A percentile compares a stretch with the other conserved stretches of the same genome.
These are phyloP conservation scores for Phytophthora tubulina DNA, from an alignment of 352 stramenopile species.

Conservation along the genomic window DNA sequence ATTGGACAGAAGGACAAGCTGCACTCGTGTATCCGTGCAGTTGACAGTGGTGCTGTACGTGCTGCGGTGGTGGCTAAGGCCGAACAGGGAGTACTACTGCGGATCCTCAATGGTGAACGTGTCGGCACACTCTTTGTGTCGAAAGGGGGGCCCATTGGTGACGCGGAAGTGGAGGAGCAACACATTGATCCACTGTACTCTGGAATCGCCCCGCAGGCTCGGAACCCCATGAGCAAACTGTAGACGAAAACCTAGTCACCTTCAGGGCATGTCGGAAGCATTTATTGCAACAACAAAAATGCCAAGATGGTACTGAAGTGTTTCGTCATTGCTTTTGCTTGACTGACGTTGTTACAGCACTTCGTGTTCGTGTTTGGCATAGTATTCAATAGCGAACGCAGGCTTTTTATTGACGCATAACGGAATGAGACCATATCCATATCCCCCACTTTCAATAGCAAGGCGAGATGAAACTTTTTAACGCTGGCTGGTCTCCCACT, in stretches of 20 bases:
- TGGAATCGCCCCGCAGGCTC: conserved; percentile 52
- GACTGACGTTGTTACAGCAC: too few relatives aligned
- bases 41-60: conserved; percentile 72
- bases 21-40: conserved; percentile 79
- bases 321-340: too few relatives aligned
- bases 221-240: conserved; percentile 51
- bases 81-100: conserved; percentile 64
- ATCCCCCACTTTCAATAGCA: too few relatives aligned
- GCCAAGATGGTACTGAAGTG: too few relatives aligned
- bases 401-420: too few relatives aligned
- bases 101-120: conserved; percentile 72
- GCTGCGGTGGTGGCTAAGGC: conserved; percentile 76
- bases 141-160: conserved; percentile 57
- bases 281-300: too few relatives aligned
- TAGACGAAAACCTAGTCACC: conserved; percentile 14
- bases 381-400: too few relatives aligned
- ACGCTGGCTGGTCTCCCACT: conserved; percentile 76
- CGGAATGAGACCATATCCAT: too few relatives aligned
- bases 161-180: conserved; percentile 48
- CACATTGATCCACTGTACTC: conserved; percentile 80
- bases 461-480: conserved; percentile 35
- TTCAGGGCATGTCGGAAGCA: too few relatives aligned
- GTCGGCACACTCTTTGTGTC: conserved; percentile 77
- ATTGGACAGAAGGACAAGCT: conserved; percentile 87
- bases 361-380: too few relatives aligned